Conservation (phyloP, 345 rosid genomes). For the Eucalyptus curtisii region DNA sequence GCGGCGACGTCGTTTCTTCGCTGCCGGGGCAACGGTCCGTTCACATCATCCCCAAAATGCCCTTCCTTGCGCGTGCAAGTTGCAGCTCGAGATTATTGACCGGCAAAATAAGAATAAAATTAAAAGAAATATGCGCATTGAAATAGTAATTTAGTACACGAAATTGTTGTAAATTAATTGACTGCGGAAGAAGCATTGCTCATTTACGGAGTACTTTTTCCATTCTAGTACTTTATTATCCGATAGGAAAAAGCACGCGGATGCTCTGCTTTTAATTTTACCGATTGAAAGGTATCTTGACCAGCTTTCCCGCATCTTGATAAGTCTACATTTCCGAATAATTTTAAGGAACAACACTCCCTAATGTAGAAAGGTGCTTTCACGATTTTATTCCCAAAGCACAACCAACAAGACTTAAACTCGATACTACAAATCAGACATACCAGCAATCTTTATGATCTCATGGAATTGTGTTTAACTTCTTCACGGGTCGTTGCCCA, state of each 20-base stretch:
- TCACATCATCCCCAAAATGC: not conserved
- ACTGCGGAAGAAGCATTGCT: not conserved
- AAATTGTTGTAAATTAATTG: not conserved
- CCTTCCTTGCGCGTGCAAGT: not conserved
- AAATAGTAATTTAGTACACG: not conserved
- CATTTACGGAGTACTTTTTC: not conserved
- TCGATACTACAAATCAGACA: not conserved
- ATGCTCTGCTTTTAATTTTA: fast-evolving
- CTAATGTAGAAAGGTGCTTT: too few species aligned
- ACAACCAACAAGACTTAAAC: not conserved
- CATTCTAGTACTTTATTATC: not conserved
- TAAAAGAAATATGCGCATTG: fast-evolving
- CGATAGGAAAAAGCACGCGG: fast-evolving
- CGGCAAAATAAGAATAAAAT: not conserved
- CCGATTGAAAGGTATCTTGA: fast-evolving
- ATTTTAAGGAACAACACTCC: too few species aligned
- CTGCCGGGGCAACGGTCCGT: not conserved
- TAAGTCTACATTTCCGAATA: fast-evolving
- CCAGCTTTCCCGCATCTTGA: fast-evolving
- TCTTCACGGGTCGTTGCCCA: not conserved
- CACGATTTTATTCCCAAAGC: too few species aligned
- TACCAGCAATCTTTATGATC: not conserved
- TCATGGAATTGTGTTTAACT: not conserved
- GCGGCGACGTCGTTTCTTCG: not conserved
- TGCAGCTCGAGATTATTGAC: not conserved